These are phyloP conservation scores for Populus hybrid DNA, from an alignment of 441 rosid genomes.

Conservation along the genomic window DNA sequence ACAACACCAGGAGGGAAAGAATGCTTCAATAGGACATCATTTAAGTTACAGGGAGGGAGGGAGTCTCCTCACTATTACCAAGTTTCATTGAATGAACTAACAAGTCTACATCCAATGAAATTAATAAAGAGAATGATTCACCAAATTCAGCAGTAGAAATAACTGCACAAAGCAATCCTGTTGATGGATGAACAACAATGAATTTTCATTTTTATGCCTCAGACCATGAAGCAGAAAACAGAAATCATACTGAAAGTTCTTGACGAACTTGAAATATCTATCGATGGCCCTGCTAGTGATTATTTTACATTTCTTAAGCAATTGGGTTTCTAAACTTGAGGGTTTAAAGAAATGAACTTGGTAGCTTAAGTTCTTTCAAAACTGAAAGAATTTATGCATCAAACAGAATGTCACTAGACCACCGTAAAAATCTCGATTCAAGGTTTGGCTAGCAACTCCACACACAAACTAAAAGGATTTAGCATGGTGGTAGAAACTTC, in stretches of 20 bases:
- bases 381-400: neutral
- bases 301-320: neutral
- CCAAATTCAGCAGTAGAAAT: neutral
- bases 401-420: neutral
- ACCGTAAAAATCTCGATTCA: neutral
- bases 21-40: neutral
- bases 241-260: neutral
- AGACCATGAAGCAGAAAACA: neutral
- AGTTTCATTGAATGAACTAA: neutral
- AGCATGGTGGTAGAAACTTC: neutral
- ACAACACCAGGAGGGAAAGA: neutral
- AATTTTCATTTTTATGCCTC: neutral
- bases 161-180: neutral
- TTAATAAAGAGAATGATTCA: neutral
- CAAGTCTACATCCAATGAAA: neutral
- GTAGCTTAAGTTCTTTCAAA: neutral
- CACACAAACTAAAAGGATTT: neutral
- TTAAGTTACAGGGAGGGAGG: neutral
- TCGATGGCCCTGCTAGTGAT: neutral
- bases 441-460: neutral
- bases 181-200: neutral
- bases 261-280: neutral
- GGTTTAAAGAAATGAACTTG: neutral
- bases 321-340: neutral
- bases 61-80: neutral